Conservation (phyloP, 2,329 filamentous ascomycete genomes). For the Aspergillus brunneoviolaceus region DNA sequence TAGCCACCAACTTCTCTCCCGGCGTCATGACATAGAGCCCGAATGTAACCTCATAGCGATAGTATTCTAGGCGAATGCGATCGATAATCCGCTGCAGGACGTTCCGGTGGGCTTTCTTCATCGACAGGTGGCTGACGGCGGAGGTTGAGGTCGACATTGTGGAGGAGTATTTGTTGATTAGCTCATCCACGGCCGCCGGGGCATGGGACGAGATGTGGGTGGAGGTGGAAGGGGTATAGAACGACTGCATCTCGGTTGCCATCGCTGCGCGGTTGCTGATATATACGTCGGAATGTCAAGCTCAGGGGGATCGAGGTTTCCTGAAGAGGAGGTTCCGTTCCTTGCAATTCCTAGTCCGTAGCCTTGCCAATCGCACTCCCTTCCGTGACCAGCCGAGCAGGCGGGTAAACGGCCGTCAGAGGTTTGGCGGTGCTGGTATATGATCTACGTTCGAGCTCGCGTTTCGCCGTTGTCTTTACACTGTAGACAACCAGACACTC, state of each 20-base stretch:
- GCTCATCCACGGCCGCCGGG: conserved; percentile 32
- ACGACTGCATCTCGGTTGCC: conserved; percentile 36
- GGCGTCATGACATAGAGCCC: conserved; percentile 46
- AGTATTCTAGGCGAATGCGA: conserved; percentile 43
- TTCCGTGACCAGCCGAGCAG: background rate
- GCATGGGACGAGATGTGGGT: conserved; percentile 31
- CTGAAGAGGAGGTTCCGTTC: background rate
- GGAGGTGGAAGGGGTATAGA: conserved; percentile 34
- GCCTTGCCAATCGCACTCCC: background rate
- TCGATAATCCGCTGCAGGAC: conserved; percentile 32
- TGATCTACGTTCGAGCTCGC: background rate
- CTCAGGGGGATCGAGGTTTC: background rate
- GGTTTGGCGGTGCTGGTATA: background rate
- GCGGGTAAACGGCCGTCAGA: background rate
- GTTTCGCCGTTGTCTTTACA: background rate
- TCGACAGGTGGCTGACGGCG: conserved; percentile 13
- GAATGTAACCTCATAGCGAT: conserved; percentile 50
- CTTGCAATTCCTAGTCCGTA: background rate
- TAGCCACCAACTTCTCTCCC: conserved; percentile 44
- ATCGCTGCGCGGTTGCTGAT: conserved; percentile 16
- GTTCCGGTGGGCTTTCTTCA: conserved; percentile 22
- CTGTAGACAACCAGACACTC: background rate
- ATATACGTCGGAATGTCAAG: background rate
- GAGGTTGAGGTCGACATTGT: conserved; percentile 22
- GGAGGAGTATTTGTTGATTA: conserved; percentile 36